Evolutionary conservation across 164 flowering plant genomes (phyloP), one percentile per base, ranked within the genome.

Genomic region (Aristolochia californica): DNA sequence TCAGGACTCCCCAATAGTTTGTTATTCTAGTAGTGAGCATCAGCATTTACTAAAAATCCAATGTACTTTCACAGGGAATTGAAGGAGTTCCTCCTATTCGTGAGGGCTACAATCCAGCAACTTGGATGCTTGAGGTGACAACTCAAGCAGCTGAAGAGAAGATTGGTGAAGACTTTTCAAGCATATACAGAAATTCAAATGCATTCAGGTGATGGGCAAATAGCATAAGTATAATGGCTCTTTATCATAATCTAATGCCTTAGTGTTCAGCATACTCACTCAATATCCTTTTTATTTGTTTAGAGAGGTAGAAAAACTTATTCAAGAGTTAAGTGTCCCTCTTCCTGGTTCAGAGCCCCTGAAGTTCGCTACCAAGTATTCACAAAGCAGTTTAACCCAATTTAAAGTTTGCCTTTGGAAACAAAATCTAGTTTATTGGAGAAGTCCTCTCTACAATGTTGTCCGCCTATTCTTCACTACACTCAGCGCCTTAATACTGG

Each of bases 91-190:
- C 87, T 45, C 83, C 74, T 17, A 84, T 87, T 43, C 74, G 83
- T 11, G 53, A 53, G 62, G 95, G 85, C 23, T 88, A 84, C 60
- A 91, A 88, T 74, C 98, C 98, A 27, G 98, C 98, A 21, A 88
- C 96, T 47, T 91, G 98, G 98, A 80, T 91, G 93, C 90, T 91
- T 48, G 96, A 91, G 72, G 68, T 87, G 61, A 88, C 76, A 62
- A 88, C 93, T 30, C 74, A 85, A 44, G 81, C 85, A 47, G 61
- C 74, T 50, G 98, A 91, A 65, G 79, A 70, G 60, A 81, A 60
- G 65, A 65, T 85, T 52, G 83, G 82, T 22, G 49, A 51, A 54
- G 95, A 91, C 68, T 85, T 91, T 65, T 82, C 90, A 1, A 65
- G 68, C 30, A 48, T 78, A 48, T 91, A 88, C 73, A 70, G 34